Evolutionary conservation across 257 asterid species (phyloP).

Genomic region (Scutellaria baicalensis): DNA sequence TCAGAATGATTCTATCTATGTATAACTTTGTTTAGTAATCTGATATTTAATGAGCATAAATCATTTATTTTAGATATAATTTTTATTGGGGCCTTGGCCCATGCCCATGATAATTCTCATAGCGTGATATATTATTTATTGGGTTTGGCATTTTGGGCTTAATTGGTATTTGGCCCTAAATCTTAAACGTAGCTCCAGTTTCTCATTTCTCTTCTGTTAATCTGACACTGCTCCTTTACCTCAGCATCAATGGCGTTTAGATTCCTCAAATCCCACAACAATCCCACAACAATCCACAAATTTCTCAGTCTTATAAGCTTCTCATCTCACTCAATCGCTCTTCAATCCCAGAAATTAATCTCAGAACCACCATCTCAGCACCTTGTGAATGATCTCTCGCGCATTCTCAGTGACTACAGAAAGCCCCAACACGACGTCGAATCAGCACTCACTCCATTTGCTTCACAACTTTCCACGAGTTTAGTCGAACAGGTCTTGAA

Average conservation of each 20-base stretch:
- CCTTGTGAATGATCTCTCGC: constrained; percentile 68
- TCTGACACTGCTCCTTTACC: background rate
- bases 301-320: constrained; percentile 1
- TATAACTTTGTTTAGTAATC: too few relatives aligned
- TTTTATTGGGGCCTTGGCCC: too few relatives aligned
- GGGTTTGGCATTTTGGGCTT: too few relatives aligned
- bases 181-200: background rate
- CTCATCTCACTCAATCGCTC: constrained; percentile 17
- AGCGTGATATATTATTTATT: too few relatives aligned
- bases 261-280: constrained; percentile 9
- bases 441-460: constrained; percentile 70
- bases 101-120: too few relatives aligned
- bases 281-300: background rate
- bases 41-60: too few relatives aligned
- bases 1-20: too few relatives aligned
- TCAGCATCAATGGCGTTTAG: constrained; percentile 30
- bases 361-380: constrained; percentile 27
- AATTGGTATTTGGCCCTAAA: too few relatives aligned
- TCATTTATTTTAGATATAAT: too few relatives aligned
- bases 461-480: constrained; percentile 29
- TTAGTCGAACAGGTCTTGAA: constrained; percentile 76
- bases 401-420: constrained; percentile 75
- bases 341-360: constrained; percentile 12
- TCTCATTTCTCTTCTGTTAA: background rate
- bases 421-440: constrained; percentile 80